Conservation (phyloP, 2,329 filamentous ascomycete species). For the Pyrenochaeta sp. region DNA sequence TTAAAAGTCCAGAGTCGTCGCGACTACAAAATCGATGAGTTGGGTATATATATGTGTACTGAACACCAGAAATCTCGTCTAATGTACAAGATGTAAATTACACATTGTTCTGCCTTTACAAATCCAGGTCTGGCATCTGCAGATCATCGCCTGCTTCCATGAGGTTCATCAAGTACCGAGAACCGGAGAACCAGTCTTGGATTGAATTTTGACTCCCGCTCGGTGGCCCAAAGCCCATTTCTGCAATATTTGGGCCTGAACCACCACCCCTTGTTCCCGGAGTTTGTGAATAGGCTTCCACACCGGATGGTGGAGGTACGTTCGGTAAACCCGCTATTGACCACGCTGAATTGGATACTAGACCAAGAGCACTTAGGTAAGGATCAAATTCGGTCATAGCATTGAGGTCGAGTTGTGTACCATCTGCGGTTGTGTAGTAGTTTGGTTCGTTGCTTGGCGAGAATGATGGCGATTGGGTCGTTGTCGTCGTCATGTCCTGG, state of each 20-base stretch:
- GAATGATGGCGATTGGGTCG: slow-evolving; percentile 7
- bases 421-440: slow-evolving; percentile 23
- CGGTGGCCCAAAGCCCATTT: slow-evolving; percentile 15
- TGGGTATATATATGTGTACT: neutral
- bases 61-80: neutral
- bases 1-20: too few species aligned
- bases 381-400: slow-evolving; percentile 63
- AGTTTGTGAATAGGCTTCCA: slow-evolving; percentile 16
- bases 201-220: slow-evolving; percentile 55
- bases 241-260: slow-evolving; percentile 3
- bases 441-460: slow-evolving; percentile 11
- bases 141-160: slow-evolving; percentile 65
- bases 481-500: slow-evolving; percentile 44
- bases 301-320: slow-evolving; percentile 1
- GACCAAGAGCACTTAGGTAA: slow-evolving; percentile 70
- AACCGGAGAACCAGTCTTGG: slow-evolving; percentile 73
- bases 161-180: slow-evolving; percentile 70
- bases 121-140: slow-evolving; percentile 41
- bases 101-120: slow-evolving; percentile 4
- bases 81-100: neutral
- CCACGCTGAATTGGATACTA: slow-evolving; percentile 58
- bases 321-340: slow-evolving; percentile 26
- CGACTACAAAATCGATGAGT: neutral
- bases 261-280: neutral
- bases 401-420: slow-evolving; percentile 29